Conservation (phyloP, 345 rosid genomes). For the Arabidopsis arenosa region DNA sequence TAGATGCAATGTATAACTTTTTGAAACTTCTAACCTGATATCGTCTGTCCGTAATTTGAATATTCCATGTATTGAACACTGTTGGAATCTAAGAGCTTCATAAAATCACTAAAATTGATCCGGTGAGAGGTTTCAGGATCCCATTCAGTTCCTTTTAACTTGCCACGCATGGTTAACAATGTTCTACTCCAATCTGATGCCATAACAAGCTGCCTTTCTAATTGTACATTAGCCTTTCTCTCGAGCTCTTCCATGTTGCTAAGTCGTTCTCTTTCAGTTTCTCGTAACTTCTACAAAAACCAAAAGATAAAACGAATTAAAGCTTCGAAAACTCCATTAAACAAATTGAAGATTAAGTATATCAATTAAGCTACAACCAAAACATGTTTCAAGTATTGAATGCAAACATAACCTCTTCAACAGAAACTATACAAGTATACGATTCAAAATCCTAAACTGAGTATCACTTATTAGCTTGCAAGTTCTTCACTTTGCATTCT, state of each 20-base stretch:
- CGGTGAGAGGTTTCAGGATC: slow-evolving; percentile 80
- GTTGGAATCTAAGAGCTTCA: slow-evolving; percentile 75
- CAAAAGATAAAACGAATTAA: not conserved
- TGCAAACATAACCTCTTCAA: not conserved
- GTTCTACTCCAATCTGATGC: slow-evolving; percentile 89
- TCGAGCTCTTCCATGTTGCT: slow-evolving; percentile 72
- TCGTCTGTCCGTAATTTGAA: slow-evolving; percentile 80
- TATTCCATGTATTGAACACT: slow-evolving; percentile 91
- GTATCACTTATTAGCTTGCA: not conserved
- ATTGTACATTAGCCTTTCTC: slow-evolving; percentile 73
- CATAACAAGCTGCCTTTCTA: slow-evolving; percentile 94
- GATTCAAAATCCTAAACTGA: slow-evolving; percentile 10
- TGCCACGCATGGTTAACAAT: slow-evolving; percentile 72
- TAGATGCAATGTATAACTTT: not conserved
- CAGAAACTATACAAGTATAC: not conserved
- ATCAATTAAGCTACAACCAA: not conserved
- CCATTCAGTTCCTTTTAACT: slow-evolving; percentile 88
- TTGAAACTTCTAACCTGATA: slow-evolving; percentile 62
- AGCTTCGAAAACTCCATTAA: slow-evolving; percentile 1
- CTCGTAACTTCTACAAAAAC: slow-evolving; percentile 61
- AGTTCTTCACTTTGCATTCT: slow-evolving; percentile 13
- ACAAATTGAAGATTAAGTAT: not conserved
- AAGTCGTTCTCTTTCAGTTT: slow-evolving; percentile 70
- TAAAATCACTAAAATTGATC: slow-evolving; percentile 82
- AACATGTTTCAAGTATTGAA: not conserved